These are phyloP conservation scores for Phialocephala subalpina DNA, from an alignment of 2,329 filamentous ascomycete species.

Conservation along the genomic window DNA sequence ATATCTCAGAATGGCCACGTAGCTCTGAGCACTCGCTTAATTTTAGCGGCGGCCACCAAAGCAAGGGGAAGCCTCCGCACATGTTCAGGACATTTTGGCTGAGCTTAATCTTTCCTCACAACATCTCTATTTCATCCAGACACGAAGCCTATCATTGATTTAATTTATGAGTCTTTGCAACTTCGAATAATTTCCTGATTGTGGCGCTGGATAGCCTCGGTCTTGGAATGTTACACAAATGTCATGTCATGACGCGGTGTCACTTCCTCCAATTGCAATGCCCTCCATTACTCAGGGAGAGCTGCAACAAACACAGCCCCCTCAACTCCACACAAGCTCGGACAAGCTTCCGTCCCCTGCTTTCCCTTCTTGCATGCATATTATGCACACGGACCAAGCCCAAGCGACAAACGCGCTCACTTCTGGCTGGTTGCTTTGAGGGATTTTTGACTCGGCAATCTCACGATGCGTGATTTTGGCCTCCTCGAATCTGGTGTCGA, in stretches of 20 bases:
- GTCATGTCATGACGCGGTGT: background rate
- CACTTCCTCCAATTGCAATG: background rate
- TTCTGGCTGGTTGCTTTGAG: conserved; percentile 6
- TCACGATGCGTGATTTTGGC: conserved; percentile 38
- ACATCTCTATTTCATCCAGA: background rate
- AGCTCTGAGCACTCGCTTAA: too few relatives aligned
- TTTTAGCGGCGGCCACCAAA: too few relatives aligned
- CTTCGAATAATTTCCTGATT: background rate
- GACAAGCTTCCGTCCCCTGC: background rate
- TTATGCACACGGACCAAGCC: background rate
- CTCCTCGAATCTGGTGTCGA: conserved; percentile 41
- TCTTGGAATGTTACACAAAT: background rate
- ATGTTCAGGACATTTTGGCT: too few relatives aligned
- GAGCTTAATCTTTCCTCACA: too few relatives aligned
- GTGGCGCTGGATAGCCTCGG: background rate
- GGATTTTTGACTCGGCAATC: conserved; percentile 22
- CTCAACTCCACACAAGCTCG: conserved; percentile 4
- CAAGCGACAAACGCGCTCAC: conserved; percentile 10
- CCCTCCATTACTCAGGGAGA: background rate
- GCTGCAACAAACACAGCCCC: background rate
- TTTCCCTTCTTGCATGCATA: conserved; percentile 7
- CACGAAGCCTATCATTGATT: background rate
- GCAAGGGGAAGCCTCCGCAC: too few relatives aligned
- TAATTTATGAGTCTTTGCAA: background rate
- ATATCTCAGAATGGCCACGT: too few relatives aligned